Evolutionary conservation across 2,329 filamentous ascomycete genomes (phyloP).

Genomic region (Stagonosporopsis vannaccii): DNA sequence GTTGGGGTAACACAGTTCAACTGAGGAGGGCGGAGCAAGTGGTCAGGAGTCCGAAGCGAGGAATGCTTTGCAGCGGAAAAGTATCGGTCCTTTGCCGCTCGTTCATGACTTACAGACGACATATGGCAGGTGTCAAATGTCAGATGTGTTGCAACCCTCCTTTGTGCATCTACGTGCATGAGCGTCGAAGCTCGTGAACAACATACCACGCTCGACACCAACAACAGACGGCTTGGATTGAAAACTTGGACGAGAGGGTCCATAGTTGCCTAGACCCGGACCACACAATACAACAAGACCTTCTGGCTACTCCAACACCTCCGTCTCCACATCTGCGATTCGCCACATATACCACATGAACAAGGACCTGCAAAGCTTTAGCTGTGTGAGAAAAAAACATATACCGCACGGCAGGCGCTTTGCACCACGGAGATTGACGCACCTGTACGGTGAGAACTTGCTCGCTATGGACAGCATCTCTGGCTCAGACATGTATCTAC

Average conservation of each 20-base stretch:
- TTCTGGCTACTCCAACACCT: slow-evolving; percentile 51
- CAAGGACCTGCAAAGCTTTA: slow-evolving; percentile 66
- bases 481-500: slow-evolving; percentile 82
- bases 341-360: slow-evolving; percentile 99
- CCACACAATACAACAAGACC: neutral
- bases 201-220: neutral
- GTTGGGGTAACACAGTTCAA: neutral
- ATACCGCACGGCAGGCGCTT: neutral
- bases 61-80: slow-evolving; percentile 13
- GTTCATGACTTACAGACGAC: slow-evolving; percentile 9
- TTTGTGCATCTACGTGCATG: slow-evolving; percentile 12
- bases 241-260: neutral
- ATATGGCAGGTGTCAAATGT: slow-evolving; percentile 13
- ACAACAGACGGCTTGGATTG: neutral
- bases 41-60: slow-evolving; percentile 5
- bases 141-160: slow-evolving; percentile 23
- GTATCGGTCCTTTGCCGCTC: slow-evolving; percentile 10
- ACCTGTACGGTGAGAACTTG: slow-evolving; percentile 82
- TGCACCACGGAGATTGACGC: slow-evolving; percentile 38
- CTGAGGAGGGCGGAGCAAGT: neutral
- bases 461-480: slow-evolving; percentile 88
- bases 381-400: slow-evolving; percentile 5
- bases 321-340: slow-evolving; percentile 78
- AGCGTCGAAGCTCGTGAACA: neutral
- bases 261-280: neutral